Evolutionary conservation across 495 filamentous ascomycete species (phyloP).

Genomic region (Pyronema omphalodes): DNA sequence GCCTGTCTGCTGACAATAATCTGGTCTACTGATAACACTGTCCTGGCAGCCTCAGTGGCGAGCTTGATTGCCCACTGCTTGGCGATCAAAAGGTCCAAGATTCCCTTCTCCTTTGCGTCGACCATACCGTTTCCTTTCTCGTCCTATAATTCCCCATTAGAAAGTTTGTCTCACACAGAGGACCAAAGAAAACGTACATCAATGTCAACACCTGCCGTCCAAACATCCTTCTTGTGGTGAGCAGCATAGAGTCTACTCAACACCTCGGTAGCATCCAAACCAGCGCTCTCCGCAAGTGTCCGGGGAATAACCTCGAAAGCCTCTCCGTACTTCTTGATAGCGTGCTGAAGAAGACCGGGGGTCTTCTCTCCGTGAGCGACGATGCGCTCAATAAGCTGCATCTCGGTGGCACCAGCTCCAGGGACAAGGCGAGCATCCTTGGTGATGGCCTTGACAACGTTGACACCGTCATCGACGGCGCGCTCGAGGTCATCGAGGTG

Average conservation of each 20-base stretch:
- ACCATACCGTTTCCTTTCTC: constrained; percentile 60
- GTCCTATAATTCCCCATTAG: constrained; percentile 31
- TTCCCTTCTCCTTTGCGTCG: constrained; percentile 75
- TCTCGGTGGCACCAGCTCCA: constrained; percentile 87
- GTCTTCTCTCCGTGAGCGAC: constrained; percentile 76
- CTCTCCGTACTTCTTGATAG: constrained; percentile 92
- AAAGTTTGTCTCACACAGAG: neutral
- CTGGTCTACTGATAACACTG: constrained; percentile 92
- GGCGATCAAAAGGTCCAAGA: constrained; percentile 73
- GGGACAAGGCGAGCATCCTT: constrained; percentile 80
- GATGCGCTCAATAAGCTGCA: constrained; percentile 86
- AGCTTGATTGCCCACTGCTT: constrained; percentile 96
- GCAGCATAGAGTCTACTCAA: constrained; percentile 80
- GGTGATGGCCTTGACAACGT: constrained; percentile 96
- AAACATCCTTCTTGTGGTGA: constrained; percentile 70
- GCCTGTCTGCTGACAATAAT: constrained; percentile 97
- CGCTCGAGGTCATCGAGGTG: constrained; percentile 94
- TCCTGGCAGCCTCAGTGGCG: constrained; percentile 84
- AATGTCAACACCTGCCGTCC: constrained; percentile 84
- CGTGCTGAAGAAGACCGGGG: constrained; percentile 78
- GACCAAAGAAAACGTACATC: constrained; percentile 35
- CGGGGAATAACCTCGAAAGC: constrained; percentile 94
- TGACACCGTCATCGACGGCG: constrained; percentile 95
- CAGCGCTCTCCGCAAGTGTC: constrained; percentile 82
- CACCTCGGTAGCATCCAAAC: constrained; percentile 89